These are phyloP conservation scores for Aspergillus nidulans DNA, from an alignment of 495 filamentous ascomycete genomes.

Conservation along the genomic window DNA sequence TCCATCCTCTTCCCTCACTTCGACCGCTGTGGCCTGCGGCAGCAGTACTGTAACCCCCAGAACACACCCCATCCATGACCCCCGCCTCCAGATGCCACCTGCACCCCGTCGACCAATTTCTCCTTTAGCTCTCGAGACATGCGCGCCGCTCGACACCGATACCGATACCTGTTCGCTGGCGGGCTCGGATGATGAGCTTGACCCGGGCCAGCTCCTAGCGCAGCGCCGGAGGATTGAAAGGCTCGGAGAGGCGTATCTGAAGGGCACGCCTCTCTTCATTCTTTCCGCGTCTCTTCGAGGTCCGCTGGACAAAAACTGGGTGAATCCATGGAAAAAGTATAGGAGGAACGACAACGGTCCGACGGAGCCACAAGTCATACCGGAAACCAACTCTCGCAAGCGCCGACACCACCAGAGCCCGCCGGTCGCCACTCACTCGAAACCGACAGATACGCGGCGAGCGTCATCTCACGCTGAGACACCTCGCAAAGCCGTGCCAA, in stretches of 20 bases:
- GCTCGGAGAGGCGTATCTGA: conserved; percentile 54
- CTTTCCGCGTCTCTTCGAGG: conserved; percentile 59
- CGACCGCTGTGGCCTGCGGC: conserved; percentile 21
- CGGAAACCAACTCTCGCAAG: conserved; percentile 21
- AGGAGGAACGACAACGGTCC: conserved; percentile 13
- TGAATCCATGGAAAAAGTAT: conserved; percentile 57
- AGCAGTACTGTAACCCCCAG: conserved; percentile 15
- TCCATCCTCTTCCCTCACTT: conserved; percentile 2
- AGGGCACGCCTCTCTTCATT: conserved; percentile 54
- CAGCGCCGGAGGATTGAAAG: conserved; percentile 56
- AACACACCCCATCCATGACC: conserved; percentile 11
- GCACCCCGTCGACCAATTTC: conserved; percentile 31
- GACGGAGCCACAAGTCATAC: conserved; percentile 15
- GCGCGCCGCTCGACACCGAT: conserved; percentile 35
- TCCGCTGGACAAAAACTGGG: conserved; percentile 60
- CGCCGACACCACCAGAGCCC: conserved; percentile 12
- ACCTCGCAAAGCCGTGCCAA: neutral
- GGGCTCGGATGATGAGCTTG: conserved; percentile 58
- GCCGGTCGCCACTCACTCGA: neutral
- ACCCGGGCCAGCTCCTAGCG: conserved; percentile 39
- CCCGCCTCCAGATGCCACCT: conserved; percentile 29
- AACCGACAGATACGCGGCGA: neutral
- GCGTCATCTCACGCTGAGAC: neutral
- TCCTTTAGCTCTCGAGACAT: conserved; percentile 42
- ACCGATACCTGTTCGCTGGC: conserved; percentile 37